Evolutionary conservation across 2,329 filamentous ascomycete species (phyloP).

Genomic region (Ophioceras dolichostomum): DNA sequence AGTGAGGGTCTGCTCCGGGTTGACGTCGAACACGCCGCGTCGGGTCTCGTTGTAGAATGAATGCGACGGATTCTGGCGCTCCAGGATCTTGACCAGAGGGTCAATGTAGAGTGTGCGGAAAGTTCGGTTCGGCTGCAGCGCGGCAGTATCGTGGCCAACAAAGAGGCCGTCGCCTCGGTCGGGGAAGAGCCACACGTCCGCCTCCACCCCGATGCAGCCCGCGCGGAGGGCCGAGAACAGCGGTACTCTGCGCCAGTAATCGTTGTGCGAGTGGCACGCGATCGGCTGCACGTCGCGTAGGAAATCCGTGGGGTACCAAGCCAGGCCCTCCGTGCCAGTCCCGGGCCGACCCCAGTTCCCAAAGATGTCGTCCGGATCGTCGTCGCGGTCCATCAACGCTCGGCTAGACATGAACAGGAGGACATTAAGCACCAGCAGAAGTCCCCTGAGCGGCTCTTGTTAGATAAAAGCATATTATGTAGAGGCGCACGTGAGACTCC

Average conservation of each 20-base stretch:
- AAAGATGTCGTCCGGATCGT: constrained; percentile 15
- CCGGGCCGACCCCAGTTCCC: constrained; percentile 22
- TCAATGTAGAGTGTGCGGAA: constrained; percentile 52
- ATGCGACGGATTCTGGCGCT: constrained; percentile 31
- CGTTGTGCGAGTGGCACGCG: constrained; percentile 49
- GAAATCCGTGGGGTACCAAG: constrained; percentile 37
- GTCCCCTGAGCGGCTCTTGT: constrained; percentile 1
- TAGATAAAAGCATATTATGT: too few species aligned
- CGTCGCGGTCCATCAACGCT: constrained; percentile 5
- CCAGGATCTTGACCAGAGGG: constrained; percentile 47
- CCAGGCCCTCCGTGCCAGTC: constrained; percentile 22
- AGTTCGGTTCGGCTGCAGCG: constrained; percentile 42
- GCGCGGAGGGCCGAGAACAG: constrained; percentile 47
- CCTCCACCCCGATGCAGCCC: constrained; percentile 52
- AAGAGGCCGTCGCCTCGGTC: constrained; percentile 28
- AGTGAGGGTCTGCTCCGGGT: constrained; percentile 40
- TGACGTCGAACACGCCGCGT: constrained; percentile 43
- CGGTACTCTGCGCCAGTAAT: constrained; percentile 55
- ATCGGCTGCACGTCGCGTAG: constrained; percentile 25
- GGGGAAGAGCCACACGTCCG: constrained; percentile 53
- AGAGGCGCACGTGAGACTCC: too few species aligned
- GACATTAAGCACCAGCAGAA: constrained; percentile 8
- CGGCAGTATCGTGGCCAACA: constrained; percentile 48
- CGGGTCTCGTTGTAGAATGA: constrained; percentile 29
- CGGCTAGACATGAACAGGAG: constrained; percentile 6